phyloP scores from a whole-genome alignment of 176 grass and related monocot genomes.

The Themeda triandra region DNA sequence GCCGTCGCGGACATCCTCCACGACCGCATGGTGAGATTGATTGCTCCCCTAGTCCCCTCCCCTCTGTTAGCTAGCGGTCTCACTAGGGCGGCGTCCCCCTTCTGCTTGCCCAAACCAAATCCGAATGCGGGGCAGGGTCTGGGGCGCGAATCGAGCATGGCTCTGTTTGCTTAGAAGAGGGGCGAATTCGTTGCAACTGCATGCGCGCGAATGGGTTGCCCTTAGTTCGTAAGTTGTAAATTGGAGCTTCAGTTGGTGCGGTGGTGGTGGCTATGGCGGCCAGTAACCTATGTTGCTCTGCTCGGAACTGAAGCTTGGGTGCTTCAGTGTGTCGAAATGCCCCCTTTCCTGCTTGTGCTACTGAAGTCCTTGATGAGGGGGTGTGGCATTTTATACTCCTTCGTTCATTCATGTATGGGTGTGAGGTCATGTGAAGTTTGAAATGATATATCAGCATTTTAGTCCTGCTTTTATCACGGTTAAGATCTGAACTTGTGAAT shows the following conservation, averaged over 20 bases:
- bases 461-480: not conserved
- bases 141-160: not conserved
- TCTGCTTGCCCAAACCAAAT: not conserved
- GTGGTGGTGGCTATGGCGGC: not conserved
- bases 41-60: not conserved
- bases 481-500: not conserved
- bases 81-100: not conserved
- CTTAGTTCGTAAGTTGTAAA: not conserved
- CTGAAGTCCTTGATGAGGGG: not conserved
- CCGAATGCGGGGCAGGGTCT: not conserved
- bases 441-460: not conserved
- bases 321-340: not conserved
- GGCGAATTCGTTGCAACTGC: not conserved
- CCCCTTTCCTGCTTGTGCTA: not conserved
- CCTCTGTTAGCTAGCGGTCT: not conserved
- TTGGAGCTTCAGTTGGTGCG: not conserved
- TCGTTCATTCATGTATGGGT: not conserved
- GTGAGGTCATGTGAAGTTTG: not conserved
- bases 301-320: not conserved
- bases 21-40: constrained; percentile 60
- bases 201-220: not conserved
- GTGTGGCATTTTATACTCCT: not conserved
- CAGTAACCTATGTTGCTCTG: not conserved
- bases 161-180: not conserved
- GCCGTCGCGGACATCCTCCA: constrained; percentile 86